Evolutionary conservation across 192 early-diverging fungal species (phyloP), one percentile per base, ranked within the genome.

Genomic region (Coemansia biformis): DNA sequence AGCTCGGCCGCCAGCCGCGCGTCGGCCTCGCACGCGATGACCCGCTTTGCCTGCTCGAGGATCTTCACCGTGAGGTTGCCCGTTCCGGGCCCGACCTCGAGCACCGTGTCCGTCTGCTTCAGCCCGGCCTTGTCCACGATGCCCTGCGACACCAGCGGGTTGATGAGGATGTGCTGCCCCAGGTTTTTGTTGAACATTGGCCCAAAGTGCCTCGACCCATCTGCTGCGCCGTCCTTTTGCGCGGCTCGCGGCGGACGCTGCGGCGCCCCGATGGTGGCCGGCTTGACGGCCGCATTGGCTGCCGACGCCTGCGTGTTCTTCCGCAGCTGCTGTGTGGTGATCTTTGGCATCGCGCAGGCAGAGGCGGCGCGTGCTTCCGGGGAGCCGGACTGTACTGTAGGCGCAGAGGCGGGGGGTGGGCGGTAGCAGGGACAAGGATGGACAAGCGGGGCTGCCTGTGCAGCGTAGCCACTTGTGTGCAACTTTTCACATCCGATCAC

Each of bases 121-220:
- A 56, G 39, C 26, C 74, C 40, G n/a, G 90, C 95, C 80, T 97
- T 99, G 53, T 97, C 96, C 16, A 99, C 87, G 55, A 99, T 99
- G 23, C 88, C 86, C 64, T 91, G 85, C 35, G 92, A 91, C 2
- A 99, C 90, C 15, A 99, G 75, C 31, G 96, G 96, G 75, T 99
- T 99, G 66, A 93, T 96, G 33, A 99, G 77, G 62, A 99, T 99
- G 58, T 99, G 96, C 74, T 99, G 94, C 51, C 94, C 93, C 16
- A 97, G 81, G 43, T 86, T 84, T 73, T 99, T 99, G 81, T 97
- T 91, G 75, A 95, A 95, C 46, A 96, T 66, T 23, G 95, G 93
- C 5, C 89, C 90, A 72, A 88, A 86, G 46, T 78, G 71, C 40
- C 76, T 46, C 8, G 44, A 54, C 19, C 54, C 47, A 22, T 61